Evolutionary conservation across 2,329 filamentous ascomycete species (phyloP).

Genomic region (Thelonectria blattea): DNA sequence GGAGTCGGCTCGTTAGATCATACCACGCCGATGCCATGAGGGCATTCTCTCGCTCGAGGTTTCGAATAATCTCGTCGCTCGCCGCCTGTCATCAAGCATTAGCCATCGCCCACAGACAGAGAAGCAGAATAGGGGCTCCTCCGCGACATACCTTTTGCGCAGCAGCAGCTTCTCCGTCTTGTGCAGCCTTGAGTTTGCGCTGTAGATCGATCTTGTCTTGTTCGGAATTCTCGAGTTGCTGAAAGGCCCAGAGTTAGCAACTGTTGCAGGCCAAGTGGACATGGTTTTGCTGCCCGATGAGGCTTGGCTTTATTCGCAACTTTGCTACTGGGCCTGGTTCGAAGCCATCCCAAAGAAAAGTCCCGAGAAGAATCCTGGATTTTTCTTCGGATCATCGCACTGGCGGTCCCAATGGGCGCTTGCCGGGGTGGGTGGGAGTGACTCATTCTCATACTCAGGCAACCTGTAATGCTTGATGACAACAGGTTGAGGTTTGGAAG

Average conservation of each 20-base stretch:
- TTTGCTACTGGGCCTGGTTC: neutral
- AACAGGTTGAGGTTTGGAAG: neutral
- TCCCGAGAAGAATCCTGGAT: slow-evolving; percentile 1
- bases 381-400: too few species aligned
- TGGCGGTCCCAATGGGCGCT: neutral
- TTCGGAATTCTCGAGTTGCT: slow-evolving; percentile 66
- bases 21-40: slow-evolving; percentile 88
- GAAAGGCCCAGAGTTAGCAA: slow-evolving; percentile 26
- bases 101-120: slow-evolving; percentile 14
- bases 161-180: slow-evolving; percentile 55
- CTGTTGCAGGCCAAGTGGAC: neutral
- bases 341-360: neutral
- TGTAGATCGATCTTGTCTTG: slow-evolving; percentile 63
- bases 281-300: neutral
- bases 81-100: slow-evolving; percentile 48
- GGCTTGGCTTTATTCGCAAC: neutral
- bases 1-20: slow-evolving; percentile 76
- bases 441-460: neutral
- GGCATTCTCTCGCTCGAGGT: slow-evolving; percentile 77
- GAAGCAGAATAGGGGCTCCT: neutral
- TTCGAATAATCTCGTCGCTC: slow-evolving; percentile 64
- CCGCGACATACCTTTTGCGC: slow-evolving; percentile 58
- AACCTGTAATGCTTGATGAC: neutral
- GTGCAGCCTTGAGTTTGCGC: slow-evolving; percentile 58
- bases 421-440: neutral